phyloP scores from a whole-genome alignment of 352 stramenopile species.

The Globisporangium paddicum region DNA sequence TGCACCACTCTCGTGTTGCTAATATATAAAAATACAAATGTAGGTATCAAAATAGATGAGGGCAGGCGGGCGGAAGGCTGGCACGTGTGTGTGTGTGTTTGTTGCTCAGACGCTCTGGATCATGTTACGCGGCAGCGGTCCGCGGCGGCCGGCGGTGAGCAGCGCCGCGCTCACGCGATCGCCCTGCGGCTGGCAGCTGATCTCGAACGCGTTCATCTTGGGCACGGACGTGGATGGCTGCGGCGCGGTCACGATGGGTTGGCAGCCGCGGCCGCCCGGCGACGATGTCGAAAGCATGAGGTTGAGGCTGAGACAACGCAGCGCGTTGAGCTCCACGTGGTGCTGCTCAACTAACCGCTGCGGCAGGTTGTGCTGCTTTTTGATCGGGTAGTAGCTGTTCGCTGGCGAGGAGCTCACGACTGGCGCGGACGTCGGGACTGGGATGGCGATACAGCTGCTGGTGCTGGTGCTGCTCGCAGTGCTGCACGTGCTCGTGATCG shows the following conservation, averaged over 20 bases:
- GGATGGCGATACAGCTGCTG: conserved; percentile 9
- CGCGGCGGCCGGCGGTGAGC: conserved; percentile 8
- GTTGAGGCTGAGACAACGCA: conserved; percentile 52
- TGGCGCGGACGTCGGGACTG: conserved; percentile 6
- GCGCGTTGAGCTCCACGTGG: conserved; percentile 38
- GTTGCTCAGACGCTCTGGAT: conserved; percentile 17
- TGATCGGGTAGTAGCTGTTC: background rate
- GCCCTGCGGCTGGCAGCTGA: conserved; percentile 11
- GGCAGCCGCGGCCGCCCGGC: background rate
- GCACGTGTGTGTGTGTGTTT: background rate
- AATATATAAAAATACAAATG: conserved; percentile 8
- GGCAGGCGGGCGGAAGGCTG: background rate
- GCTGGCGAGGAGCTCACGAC: background rate
- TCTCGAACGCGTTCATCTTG: conserved; percentile 13
- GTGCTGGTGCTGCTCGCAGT: background rate
- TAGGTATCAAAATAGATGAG: conserved; percentile 5
- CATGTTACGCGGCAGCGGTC: conserved; percentile 21
- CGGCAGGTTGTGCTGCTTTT: conserved; percentile 16
- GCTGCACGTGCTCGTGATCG: conserved; percentile 7
- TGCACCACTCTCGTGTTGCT: background rate
- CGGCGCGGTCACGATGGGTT: conserved; percentile 7
- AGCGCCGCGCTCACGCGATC: conserved; percentile 10
- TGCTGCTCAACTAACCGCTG: conserved; percentile 31
- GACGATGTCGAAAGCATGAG: conserved; percentile 32
- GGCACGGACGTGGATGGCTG: conserved; percentile 15